phyloP scores from a whole-genome alignment of 2,329 filamentous ascomycete species.

The Cercospora berteroae region DNA sequence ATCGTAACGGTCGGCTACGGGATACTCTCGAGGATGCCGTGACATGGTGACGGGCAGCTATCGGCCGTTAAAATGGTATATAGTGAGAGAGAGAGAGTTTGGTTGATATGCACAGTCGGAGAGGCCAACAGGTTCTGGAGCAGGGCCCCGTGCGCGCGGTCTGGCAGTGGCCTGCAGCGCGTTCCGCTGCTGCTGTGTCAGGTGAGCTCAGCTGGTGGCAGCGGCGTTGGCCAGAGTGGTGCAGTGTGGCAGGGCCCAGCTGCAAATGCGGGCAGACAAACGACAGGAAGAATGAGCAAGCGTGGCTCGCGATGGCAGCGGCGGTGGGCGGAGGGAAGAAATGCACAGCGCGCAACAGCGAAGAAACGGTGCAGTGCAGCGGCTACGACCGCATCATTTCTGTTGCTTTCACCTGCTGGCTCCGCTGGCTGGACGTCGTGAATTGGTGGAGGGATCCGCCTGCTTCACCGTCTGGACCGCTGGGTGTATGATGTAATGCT shows the following conservation, averaged over 20 bases:
- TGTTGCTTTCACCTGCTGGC: background rate
- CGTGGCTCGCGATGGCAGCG: constrained; percentile 1
- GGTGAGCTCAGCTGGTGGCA: constrained; percentile 8
- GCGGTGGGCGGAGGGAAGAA: background rate
- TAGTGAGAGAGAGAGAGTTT: constrained; percentile 8
- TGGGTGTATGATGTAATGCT: constrained; percentile 6
- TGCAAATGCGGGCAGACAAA: background rate
- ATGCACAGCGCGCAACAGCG: background rate
- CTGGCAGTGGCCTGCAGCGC: constrained; percentile 4
- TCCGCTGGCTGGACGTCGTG: background rate
- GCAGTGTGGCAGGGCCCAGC: background rate
- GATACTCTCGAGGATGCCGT: constrained; percentile 32
- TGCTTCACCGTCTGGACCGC: background rate
- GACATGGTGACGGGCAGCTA: constrained; percentile 28
- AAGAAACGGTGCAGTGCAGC: background rate
- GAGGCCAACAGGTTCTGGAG: background rate
- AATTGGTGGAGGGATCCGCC: background rate
- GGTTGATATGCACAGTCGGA: background rate
- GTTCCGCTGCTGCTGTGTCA: constrained; percentile 6
- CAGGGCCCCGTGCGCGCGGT: background rate
- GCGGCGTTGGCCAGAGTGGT: background rate
- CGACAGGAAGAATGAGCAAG: background rate
- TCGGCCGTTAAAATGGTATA: constrained; percentile 3
- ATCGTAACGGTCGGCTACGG: constrained; percentile 46
- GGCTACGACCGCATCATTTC: background rate